Evolutionary conservation across 495 filamentous ascomycete genomes (phyloP), one percentile per base, ranked within the genome.

Genomic region (Usnea hakonensis): DNA sequence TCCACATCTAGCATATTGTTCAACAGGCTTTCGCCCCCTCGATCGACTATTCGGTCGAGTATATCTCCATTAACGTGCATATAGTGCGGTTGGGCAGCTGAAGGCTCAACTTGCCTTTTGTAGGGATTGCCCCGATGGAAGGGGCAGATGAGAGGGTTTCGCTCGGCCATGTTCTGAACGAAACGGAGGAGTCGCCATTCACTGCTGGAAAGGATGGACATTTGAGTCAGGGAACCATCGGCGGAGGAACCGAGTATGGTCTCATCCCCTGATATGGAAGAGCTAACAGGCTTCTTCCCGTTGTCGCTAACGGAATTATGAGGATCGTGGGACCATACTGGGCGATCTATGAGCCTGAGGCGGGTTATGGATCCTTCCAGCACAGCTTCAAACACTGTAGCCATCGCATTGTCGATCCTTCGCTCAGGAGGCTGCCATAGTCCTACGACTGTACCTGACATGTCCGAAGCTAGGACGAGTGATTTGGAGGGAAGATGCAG

Each of bases 11-110:
- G 65, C 67, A 82, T 70, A 8, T 68, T 23, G 21, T 66, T 65
- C 10, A 81, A 65, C 36, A 89, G 65, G 54, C 73, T 66, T 50
- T 79, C 75, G 5, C 83, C 64, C 0, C 73, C 75, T 52, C 72
- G 71, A 59, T 70, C 69, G n/a, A 84, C 72, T 5, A 90, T 68
- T 26, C 79, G 76, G 57, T 70, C 71, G 44, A 91, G 70, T 21
- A 89, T 77, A 64, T 89, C 86, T 0, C 88, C 87, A 64, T 91
- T 81, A 10, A 91, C 74, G 32, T 89, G 86, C 79, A 81, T 84
- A 46, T 76, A 75, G 28, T 69, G 63, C 35, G 64, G 55, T 21
- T 70, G 74, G 37, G 68, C 67, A 13, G 65, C 59, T n/a, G 69
- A 66, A 13, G 72, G 69, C 44, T 76, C 75, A 40, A 71, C 60